Evolutionary conservation across 106 monocot species (phyloP).

Genomic region (Iris macrosiphon): DNA sequence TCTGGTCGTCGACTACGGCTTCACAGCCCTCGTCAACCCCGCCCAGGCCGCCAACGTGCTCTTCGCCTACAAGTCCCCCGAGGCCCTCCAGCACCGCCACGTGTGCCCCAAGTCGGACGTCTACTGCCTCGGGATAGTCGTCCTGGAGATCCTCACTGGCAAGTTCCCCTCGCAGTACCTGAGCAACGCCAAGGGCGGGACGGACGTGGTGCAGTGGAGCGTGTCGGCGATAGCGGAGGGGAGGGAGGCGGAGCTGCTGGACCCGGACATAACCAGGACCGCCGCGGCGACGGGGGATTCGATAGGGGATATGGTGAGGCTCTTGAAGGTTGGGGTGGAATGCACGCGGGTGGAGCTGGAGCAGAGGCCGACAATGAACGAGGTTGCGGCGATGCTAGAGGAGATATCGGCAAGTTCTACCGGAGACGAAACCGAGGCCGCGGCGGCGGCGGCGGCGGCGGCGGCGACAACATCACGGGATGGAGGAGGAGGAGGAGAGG

Average conservation of each 20-base stretch:
- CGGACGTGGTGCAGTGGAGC: conserved; percentile 44
- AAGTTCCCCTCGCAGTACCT: conserved; percentile 51
- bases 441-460: neutral
- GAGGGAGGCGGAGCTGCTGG: conserved; percentile 41
- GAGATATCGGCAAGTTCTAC: conserved; percentile 19
- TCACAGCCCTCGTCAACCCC: conserved; percentile 32
- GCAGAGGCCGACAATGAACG: conserved; percentile 29
- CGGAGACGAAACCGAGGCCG: neutral
- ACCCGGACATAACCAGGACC: conserved; percentile 12
- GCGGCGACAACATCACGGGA: too few species aligned
- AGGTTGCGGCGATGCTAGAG: conserved; percentile 28
- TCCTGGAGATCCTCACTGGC: conserved; percentile 63
- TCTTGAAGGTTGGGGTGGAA: conserved; percentile 25
- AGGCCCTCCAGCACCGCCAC: conserved; percentile 21
- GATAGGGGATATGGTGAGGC: conserved; percentile 24
- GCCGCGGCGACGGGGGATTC: neutral
- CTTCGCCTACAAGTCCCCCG: conserved; percentile 53
- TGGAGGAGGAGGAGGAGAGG: too few species aligned
- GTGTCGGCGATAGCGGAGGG: conserved; percentile 23
- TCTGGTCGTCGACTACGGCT: conserved; percentile 46
- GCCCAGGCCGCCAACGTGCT: conserved; percentile 14
- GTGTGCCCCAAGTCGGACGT: conserved; percentile 59
- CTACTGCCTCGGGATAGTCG: conserved; percentile 59
- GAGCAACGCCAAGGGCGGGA: conserved; percentile 21
- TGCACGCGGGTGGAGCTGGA: conserved; percentile 24